A percentile compares a stretch with the other conserved stretches of the same genome.
These are phyloP conservation scores for Lanzia echinophila DNA, from an alignment of 2,329 filamentous ascomycete genomes.

Conservation along the genomic window DNA sequence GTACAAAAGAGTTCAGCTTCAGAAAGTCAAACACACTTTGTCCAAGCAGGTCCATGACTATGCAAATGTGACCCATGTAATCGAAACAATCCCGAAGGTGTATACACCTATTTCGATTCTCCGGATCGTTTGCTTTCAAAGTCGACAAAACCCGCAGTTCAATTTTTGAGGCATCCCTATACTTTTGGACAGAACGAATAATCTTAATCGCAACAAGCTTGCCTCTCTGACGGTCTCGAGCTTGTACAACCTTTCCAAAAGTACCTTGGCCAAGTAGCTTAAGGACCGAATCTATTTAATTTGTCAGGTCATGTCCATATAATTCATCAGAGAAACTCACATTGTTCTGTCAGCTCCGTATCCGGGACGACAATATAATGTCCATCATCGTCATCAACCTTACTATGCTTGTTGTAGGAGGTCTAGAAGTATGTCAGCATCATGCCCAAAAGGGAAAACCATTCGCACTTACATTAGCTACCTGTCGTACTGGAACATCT, in stretches of 20 bases:
- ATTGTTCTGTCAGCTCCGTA: conserved; percentile 79
- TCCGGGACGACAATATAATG: conserved; percentile 93
- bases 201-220: conserved; percentile 92
- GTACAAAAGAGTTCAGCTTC: conserved; percentile 90
- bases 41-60: conserved; percentile 69
- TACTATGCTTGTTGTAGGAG: conserved; percentile 51
- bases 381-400: conserved; percentile 92
- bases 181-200: conserved; percentile 96
- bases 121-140: conserved; percentile 80
- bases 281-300: conserved; percentile 69
- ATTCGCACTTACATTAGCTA: conserved; percentile 51
- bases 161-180: conserved; percentile 91
- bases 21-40: conserved; percentile 98
- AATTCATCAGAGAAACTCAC: conserved; percentile 47
- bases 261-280: conserved; percentile 93
- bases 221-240: conserved; percentile 68
- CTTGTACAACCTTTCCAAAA: conserved; percentile 96
- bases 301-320: not conserved
- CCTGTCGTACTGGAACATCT: conserved; percentile 60
- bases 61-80: conserved; percentile 93
- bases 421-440: conserved; percentile 25
- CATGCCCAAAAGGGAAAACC: not conserved
- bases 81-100: conserved; percentile 96
- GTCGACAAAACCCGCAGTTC: conserved; percentile 90
- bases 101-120: conserved; percentile 94